phyloP scores from a whole-genome alignment of 176 grass and related monocot genomes.

The Oryza coarctata region DNA sequence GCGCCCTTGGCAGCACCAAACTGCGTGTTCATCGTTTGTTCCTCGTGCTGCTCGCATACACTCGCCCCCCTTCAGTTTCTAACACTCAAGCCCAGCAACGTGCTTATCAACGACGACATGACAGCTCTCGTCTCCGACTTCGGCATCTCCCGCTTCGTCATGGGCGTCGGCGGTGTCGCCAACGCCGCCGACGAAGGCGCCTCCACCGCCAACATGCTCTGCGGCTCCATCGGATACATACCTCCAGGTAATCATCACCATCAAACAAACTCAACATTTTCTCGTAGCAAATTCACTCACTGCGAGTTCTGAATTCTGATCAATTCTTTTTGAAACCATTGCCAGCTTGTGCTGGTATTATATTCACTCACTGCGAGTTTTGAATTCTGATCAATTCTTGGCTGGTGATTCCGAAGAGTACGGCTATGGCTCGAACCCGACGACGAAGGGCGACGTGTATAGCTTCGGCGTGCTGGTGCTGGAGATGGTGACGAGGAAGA shows the following conservation, averaged over 20 bases:
- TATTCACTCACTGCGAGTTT: no score
- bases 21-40: no score
- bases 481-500: conserved; percentile 66
- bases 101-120: conserved; percentile 94
- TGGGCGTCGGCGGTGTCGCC: conserved; percentile 43
- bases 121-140: conserved; percentile 94
- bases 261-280: conserved; percentile 2
- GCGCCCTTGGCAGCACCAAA: no score
- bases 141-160: conserved; percentile 72
- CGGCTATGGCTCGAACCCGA: conserved; percentile 68
- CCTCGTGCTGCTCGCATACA: no score
- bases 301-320: neutral
- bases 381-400: neutral
- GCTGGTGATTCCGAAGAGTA: conserved; percentile 56
- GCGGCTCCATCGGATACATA: conserved; percentile 91
- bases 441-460: conserved; percentile 85
- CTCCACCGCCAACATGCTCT: conserved; percentile 82
- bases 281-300: neutral
- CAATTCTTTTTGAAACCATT: no score
- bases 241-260: conserved; percentile 55
- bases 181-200: conserved; percentile 55
- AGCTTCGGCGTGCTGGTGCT: conserved; percentile 89
- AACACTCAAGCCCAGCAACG: conserved; percentile 92
- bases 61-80: no score
- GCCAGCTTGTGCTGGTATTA: no score